phyloP scores from a whole-genome alignment of 1,284 basidiomycete species.

The Apiotrichum siamense region DNA sequence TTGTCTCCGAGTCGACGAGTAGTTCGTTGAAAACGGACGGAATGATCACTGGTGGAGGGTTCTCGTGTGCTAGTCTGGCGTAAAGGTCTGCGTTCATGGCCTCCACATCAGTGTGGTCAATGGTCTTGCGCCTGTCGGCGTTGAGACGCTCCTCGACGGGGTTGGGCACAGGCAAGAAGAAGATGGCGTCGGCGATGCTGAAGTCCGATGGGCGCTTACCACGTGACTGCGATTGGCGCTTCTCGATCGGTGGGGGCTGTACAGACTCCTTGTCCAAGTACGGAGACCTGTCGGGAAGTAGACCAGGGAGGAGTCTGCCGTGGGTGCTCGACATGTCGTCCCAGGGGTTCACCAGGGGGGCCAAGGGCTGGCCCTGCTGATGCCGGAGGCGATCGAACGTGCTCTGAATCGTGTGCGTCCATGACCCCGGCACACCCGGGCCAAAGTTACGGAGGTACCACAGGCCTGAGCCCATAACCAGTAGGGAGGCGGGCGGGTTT shows the following conservation, averaged over 20 bases:
- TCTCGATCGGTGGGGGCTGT: background rate
- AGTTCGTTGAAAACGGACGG: conserved; percentile 72
- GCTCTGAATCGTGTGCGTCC: conserved; percentile 65
- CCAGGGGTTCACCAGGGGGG: conserved; percentile 38
- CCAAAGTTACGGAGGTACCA: conserved; percentile 74
- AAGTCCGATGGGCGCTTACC: conserved; percentile 8
- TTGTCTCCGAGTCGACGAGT: conserved; percentile 64
- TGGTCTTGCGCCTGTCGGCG: conserved; percentile 58
- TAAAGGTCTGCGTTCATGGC: conserved; percentile 79
- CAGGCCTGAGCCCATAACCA: conserved; percentile 75
- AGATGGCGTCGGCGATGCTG: conserved; percentile 47
- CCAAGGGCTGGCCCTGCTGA: conserved; percentile 34
- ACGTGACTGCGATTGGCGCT: background rate
- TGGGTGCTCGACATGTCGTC: conserved; percentile 25
- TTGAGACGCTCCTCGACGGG: conserved; percentile 68
- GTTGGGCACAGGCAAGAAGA: conserved; percentile 69
- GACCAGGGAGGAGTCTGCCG: conserved; percentile 6
- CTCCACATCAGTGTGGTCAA: conserved; percentile 69
- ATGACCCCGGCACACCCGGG: conserved; percentile 67
- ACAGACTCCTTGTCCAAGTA: background rate
- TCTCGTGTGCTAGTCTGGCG: conserved; percentile 56
- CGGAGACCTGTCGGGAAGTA: conserved; percentile 1
- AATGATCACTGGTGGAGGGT: conserved; percentile 53
- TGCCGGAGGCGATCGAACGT: conserved; percentile 54
- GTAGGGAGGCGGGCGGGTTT: conserved; percentile 53